Base-by-base conservation (phyloP, 2,329 filamentous ascomycete genomes). In the Alternaria triticina region DNA sequence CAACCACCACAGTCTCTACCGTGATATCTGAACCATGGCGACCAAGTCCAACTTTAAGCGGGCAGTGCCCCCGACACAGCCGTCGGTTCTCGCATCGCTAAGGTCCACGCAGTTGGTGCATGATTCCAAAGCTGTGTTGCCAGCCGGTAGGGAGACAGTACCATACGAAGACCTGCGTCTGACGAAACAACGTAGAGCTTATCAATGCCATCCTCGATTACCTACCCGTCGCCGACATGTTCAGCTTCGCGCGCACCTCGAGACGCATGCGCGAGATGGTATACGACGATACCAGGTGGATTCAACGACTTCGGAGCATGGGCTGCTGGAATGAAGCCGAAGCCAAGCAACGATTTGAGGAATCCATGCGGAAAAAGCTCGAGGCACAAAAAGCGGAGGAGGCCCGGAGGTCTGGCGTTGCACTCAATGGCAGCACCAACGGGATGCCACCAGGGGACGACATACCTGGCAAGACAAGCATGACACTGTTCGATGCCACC, bases 271-370 rank as follows among this genome's bases (percentile, higher is more conserved):
- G 91, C 77, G 96, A 99, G 82, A 99, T 99, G 94, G 94, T 97
- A 4, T 99, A 98, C 81, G 96, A 99, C 79, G 96, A 99, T 80
- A 93, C 94, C 54, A 88, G 95, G 83, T 99, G 96, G 96, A 91
- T 98, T 43, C 89, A 92, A 67, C 88, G 92, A 67, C 82, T 99
- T 58, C 91, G 91, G 77, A 89, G 87, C 62, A 97, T 99, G 89
- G 92, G 91, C 2, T 91, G 92, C 70, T 99, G 96, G 96, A 91
- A 97, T 75, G 96, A 99, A 77, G 80, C 84, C 4, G 95, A 97
- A 77, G 96, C 96, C 5, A 87, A 94, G 64, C 89, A 88, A 70
- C 84, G 92, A 57, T 92, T 93, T 56, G 95, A 97, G 66, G 90
- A 95, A 23, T 86, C 87, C 8, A 86, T 83, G 79, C 81, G 78